Conservation (phyloP, 208 protist genomes). For the Polymyxa betae region DNA sequence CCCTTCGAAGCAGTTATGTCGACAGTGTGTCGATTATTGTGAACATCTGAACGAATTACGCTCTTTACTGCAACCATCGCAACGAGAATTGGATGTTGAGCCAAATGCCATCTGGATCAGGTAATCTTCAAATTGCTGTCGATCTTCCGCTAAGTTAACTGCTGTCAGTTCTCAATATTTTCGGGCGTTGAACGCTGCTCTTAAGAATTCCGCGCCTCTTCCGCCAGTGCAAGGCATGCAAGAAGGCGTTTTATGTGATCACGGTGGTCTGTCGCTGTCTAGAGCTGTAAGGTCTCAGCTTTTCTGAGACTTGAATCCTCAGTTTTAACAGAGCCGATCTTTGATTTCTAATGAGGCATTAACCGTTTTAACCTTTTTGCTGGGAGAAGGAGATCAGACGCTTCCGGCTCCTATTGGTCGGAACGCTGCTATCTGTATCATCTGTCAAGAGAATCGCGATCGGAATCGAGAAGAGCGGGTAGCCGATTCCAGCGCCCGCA, state of each 20-base stretch:
- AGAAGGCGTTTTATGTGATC: conserved; percentile 18
- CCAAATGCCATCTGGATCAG: background rate
- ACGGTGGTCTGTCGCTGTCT: background rate
- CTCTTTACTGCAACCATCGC: background rate
- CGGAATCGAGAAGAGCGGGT: background rate
- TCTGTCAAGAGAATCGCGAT: background rate
- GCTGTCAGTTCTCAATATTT: background rate
- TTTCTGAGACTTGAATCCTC: background rate
- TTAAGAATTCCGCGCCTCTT: background rate
- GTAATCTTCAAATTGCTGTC: background rate
- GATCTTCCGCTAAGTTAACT: background rate
- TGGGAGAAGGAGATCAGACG: background rate
- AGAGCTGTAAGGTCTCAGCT: background rate
- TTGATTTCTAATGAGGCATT: background rate
- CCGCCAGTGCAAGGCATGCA: background rate
- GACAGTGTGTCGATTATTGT: background rate
- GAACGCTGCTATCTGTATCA: background rate
- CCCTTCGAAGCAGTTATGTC: background rate
- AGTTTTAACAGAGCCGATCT: background rate
- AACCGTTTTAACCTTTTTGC: background rate
- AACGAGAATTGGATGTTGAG: background rate
- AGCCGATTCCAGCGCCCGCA: background rate
- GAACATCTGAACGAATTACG: background rate
- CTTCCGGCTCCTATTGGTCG: background rate
- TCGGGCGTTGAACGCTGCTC: background rate